Base-by-base conservation (phyloP, 352 stramenopile species). In the Phytopythium vexans region DNA sequence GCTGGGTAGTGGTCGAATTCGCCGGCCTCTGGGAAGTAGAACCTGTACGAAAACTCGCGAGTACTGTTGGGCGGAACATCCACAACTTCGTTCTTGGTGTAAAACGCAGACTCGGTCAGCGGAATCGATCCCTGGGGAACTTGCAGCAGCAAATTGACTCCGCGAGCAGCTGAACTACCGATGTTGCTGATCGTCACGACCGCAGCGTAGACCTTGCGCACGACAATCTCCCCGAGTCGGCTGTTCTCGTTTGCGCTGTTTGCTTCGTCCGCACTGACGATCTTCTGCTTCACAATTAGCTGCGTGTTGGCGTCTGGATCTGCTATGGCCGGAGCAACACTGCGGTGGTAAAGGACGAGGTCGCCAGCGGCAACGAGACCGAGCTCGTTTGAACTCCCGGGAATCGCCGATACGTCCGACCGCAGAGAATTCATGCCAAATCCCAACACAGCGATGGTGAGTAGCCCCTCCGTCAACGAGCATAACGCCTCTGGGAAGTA, bases 151-250 rank as follows among this genome's bases (percentile, higher is more conserved):
- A 88, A 41, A 15, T 82, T 75, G 10, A 88, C 46, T 41, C 63
- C 54, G 8, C 34, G 62, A 10, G 70, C 57, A 10, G 63, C 27
- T 3, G 54, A 47, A 1, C 64, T 65, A 7, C 60, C 62, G 54
- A 88, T 74, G 49, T 90, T 90, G 47, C 66, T 88, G 11, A 88
- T 44, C 16, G 68, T 85, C 41, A 89, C 63, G 38, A 81, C 59
- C 10, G 54, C 74, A 1, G 49, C 68, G 46, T 90, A 88, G 40
- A 69, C 52, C 31, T 66, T 77, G 45, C 81, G 70, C 6, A 75
- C 56, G 8, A 89, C 42, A 43, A 86, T 66, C 53, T 89, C 79
- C 8, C 44, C 51, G 40, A 71, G 40, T 27, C n/a, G n/a, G n/a
- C n/a, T n/a, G n/a, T n/a, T n/a, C n/a, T 54, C 54, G 41, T 42